Evolutionary conservation across 345 rosid species (phyloP), one percentile per base, ranked within the genome.

Genomic region (Firmiana major): DNA sequence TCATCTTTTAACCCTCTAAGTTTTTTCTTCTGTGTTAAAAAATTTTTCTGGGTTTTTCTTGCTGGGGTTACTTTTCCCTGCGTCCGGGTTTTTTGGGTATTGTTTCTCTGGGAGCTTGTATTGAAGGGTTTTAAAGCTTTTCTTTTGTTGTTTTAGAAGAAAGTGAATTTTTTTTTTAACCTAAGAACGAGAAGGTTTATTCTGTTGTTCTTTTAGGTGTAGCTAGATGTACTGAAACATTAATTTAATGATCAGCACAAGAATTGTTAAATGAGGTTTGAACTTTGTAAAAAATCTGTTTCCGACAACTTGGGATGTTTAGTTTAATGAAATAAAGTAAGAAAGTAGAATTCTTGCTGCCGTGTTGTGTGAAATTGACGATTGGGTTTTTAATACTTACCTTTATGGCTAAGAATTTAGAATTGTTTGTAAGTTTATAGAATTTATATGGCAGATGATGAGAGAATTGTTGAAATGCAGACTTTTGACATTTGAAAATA

Each of bases 401-500:
- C 24, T 22, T 60, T 45, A 31, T 31, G 34, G 3, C 19, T n/a
- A 43, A 60, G 26, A 43, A 16, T 19, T 74, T 45, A 59, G 59
- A 75, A 9, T 31, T 31, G 0, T 0, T 31, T 31, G 3, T 31
- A 31, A 31, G 34, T 31, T 31, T 31, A 31, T 31, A 31, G 34
- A 1, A 0, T 75, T 74, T 43, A 60, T 9, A 19, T 75, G 42
- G 38, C 26, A 6, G 24, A 40, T 74, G 53, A 58, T 28, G 45
- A 22, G 36, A n/a, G 51, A 19, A 26, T 36, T 66, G 81, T 51
- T 31, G 74, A 22, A 68, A 67, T 88, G 89, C 90, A 96, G 99
- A 57, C 75, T 86, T 86, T 76, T 96, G 85, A 79, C 78, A n/a
- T 64, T 84, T 79, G 83, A 79, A 66, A 83, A 80, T 48, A 48